Base-by-base conservation (phyloP, 192 early-diverging fungal genomes). In the Dissophora globulifera region DNA sequence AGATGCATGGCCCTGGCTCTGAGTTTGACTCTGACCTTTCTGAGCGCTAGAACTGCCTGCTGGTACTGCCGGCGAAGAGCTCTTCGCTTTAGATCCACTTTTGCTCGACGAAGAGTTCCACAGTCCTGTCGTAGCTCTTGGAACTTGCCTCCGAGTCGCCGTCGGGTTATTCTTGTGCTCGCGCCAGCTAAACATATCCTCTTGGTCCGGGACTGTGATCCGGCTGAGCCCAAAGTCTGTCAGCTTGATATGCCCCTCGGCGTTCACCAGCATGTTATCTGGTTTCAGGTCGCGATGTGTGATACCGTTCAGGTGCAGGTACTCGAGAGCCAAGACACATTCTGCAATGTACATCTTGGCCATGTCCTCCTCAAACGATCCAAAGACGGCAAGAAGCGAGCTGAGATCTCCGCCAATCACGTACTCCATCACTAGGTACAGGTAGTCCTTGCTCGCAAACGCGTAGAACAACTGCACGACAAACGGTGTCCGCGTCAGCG, bases 221-320 rank as follows among this genome's bases (percentile, higher is more conserved):
- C 93, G 86, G 46, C 94, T 95, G 6, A 98, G 84, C 7, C 96
- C 96, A 93, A 98, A 98, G 68, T 98, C 96, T 12, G 93, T 95
- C 52, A 97, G 72, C 70, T 97, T 97, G 79, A 96, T 89, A 69
- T 97, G 95, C 0, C 95, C 95, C 47, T 94, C 90, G 30, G 87
- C 85, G 62, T 89, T 91, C 52, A 98, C 83, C 19, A 98, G 81
- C 58, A 97, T 93, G 60, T 98, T 93, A 60, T 91, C 90, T 0
- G 90, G 89, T 72, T 93, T 92, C 35, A 92, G 82, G 55, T 92
- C 93, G 35, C 95, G 81, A 69, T 98, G 95, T 17, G 90, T 91
- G 46, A 98, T 98, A 8, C 94, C 92, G 59, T 95, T 93, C 12
- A 79, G 50, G 78, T 98, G 96, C 42, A 98, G 71, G 65, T 97